Evolutionary conservation across 2,329 filamentous ascomycete genomes (phyloP).

Genomic region (Xylariaceae sp.): DNA sequence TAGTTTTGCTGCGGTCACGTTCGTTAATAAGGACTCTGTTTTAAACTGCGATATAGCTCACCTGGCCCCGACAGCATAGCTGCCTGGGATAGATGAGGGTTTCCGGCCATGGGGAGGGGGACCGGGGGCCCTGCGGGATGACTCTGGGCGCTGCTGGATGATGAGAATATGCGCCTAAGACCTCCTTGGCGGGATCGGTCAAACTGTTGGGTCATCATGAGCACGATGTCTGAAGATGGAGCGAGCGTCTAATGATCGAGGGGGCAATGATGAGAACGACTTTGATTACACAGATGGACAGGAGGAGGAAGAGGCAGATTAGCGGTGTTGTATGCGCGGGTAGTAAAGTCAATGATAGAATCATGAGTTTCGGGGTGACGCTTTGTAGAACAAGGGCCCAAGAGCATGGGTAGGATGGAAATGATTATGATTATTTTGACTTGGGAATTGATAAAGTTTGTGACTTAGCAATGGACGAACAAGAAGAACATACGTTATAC

Average conservation of each 20-base stretch:
- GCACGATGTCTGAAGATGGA: conserved; percentile 4
- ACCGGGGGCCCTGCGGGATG: conserved; percentile 4
- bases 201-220: conserved; percentile 33
- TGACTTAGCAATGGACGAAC: neutral
- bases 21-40: conserved; percentile 21
- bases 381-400: neutral
- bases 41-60: conserved; percentile 39
- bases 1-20: conserved; percentile 63
- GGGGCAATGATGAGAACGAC: neutral
- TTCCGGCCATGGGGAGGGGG: conserved; percentile 30
- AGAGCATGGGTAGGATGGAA: neutral
- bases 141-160: conserved; percentile 15
- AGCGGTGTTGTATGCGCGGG: neutral
- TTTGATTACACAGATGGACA: neutral
- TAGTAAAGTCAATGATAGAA: neutral
- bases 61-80: conserved; percentile 49
- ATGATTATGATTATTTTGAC: neutral
- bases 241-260: neutral
- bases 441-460: neutral
- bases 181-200: conserved; percentile 5
- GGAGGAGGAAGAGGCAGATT: neutral
- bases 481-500: conserved; percentile 1
- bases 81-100: conserved; percentile 23
- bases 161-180: conserved; percentile 31
- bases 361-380: neutral